Evolutionary conservation across 2,329 filamentous ascomycete species (phyloP).

Genomic region (Chaetomiaceae sp.): DNA sequence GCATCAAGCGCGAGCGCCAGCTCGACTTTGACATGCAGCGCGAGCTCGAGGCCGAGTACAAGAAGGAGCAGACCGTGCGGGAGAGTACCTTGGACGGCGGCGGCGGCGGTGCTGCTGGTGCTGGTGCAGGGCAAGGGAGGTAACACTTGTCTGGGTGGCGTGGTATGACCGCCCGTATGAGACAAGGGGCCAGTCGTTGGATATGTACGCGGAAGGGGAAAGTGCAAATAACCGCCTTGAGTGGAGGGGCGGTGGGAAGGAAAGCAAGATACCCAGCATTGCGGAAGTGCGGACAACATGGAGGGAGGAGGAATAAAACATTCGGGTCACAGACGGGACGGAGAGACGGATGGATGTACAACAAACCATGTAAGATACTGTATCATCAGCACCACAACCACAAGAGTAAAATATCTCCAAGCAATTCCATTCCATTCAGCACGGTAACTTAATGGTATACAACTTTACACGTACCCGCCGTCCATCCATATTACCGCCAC

Average conservation of each 20-base stretch:
- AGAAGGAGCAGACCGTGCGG: conserved; percentile 76
- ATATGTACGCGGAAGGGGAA: too few relatives aligned
- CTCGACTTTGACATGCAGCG: conserved; percentile 92
- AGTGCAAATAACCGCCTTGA: too few relatives aligned
- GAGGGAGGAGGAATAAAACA: too few relatives aligned
- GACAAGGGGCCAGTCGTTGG: too few relatives aligned
- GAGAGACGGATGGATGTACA: neutral
- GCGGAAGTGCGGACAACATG: too few relatives aligned
- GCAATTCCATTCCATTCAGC: neutral
- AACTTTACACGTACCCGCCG: neutral
- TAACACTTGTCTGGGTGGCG: too few relatives aligned
- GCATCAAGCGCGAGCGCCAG: conserved; percentile 82
- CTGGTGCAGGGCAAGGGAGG: too few relatives aligned
- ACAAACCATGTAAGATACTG: conserved; percentile 1
- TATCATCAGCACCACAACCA: neutral
- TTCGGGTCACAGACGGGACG: too few relatives aligned
- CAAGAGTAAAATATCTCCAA: neutral
- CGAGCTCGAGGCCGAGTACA: conserved; percentile 81
- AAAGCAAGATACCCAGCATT: neutral
- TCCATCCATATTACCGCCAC: neutral
- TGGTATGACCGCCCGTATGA: too few relatives aligned
- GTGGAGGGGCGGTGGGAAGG: too few relatives aligned
- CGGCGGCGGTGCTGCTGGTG: too few relatives aligned
- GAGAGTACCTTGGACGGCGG: conserved; percentile 30
- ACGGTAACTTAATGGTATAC: neutral